Base-by-base conservation (phyloP, 495 filamentous ascomycete genomes). In the Aspergillus nidulans region DNA sequence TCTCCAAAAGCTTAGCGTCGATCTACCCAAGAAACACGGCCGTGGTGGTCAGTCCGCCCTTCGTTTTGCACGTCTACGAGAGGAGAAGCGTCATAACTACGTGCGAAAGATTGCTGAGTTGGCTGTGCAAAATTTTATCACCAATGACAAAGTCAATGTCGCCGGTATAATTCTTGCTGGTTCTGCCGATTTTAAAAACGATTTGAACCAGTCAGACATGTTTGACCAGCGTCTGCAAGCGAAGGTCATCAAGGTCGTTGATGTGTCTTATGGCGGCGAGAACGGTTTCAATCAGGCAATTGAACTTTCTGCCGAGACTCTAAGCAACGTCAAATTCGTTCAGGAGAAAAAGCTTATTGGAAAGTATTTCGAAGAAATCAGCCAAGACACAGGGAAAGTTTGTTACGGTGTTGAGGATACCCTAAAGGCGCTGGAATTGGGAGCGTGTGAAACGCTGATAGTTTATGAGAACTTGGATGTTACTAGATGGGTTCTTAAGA, bases 241-340 rank as follows among this genome's bases (percentile, higher is more conserved):
- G 64, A 98, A 98, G 78, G 92, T 98, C 62, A 96, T 98, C 80
- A 98, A 98, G 76, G 86, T 97, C 39, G 94, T 98, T 23, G 94
- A 98, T 65, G 95, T 98, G 21, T 97, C 92, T 12, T 97, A 98
- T 64, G 94, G 94, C 66, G 94, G 94, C 59, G 95, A 98, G 76
- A 97, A 97, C 77, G 94, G 94, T 16, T 98, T 98, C 80, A 98
- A 97, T 78, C 95, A 98, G 76, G 94, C 94, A 50, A 98, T 98
- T 58, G 94, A 97, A 66, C 73, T 98, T 62, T 85, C 94, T 25
- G 79, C 89, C 12, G 95, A 98, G 79, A 97, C 94, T n/a, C 80
- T 98, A 43, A 87, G 91, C 72, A 97, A 96, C 62, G 94, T 98
- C 78, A 98, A 98, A 73, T 98, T 98, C 72, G 96, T 98, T 69